Evolutionary conservation across 495 filamentous ascomycete genomes (phyloP), one percentile per base, ranked within the genome.

Genomic region (Penicillium ochrochloron): DNA sequence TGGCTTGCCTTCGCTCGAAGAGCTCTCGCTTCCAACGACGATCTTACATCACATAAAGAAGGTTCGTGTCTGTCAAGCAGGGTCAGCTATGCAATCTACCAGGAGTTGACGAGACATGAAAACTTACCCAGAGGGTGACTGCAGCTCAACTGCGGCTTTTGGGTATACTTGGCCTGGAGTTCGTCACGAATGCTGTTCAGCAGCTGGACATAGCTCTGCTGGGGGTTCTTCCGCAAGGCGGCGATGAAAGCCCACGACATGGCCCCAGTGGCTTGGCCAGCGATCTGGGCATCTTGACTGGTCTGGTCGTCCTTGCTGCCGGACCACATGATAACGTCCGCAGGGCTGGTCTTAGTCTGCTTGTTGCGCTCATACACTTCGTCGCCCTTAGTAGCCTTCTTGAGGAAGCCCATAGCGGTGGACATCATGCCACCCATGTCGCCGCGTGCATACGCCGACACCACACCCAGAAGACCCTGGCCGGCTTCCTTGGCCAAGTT

Each of bases 161-260:
- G 95, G 48, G 87, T 86, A 75, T 99, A 99, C 75, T 94, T 94
- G 37, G 85, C 86, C 60, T 91, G 81, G 65, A 99, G 81, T 76
- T 97, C 95, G 59, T 96, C 93, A 42, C 95, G 90, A 72, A 99
- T 97, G 78, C 87, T 96, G 81, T 96, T 97, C 64, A 99, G 84
- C 64, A 99, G 78, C 77, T 96, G 91, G 59, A 98, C 92, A 72
- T 98, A 98, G 80, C 93, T 97, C 83, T 98, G 95, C 75, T 97
- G 92, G 3, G 95, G 95, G 69, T 97, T 97, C 84, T 97, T 97
- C 83, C 94, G 94, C 58, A 99, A 85, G 42, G 93, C 90, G 6
- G 83, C 89, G 75, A 99, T 94, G 75, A 99, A 99, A 8, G 95
- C 95, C 88, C 92, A 97, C 8, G 92, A 96, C 94, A 99, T 97